Percentiles rank a stretch among this genome's conserved stretches.
These are phyloP conservation scores for Vaccinium macrocarpon DNA, from an alignment of 148 eudicot genomes.

Conservation along the genomic window DNA sequence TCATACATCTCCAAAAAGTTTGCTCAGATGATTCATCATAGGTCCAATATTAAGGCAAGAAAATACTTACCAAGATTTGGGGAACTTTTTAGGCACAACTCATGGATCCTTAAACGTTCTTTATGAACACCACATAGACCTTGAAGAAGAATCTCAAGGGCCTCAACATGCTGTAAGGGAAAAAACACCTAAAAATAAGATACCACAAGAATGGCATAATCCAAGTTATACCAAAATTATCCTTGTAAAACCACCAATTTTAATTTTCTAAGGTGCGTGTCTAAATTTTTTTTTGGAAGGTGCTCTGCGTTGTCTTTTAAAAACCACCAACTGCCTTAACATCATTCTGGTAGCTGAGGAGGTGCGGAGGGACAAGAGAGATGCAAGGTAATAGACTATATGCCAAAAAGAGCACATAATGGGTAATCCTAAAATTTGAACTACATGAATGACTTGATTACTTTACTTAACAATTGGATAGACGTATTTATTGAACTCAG, in stretches of 20 bases:
- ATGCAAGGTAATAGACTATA: not conserved
- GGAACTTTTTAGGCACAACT: conserved; percentile 75
- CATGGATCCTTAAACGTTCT: conserved; percentile 74
- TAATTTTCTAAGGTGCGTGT: not conserved
- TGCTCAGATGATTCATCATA: not conserved
- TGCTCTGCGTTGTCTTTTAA: not conserved
- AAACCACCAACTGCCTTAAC: not conserved
- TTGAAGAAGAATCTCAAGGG: conserved; percentile 90
- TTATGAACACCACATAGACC: conserved; percentile 84
- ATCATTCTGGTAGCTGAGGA: not conserved
- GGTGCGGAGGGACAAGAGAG: not conserved
- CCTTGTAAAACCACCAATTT: not conserved
- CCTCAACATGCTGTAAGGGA: conserved; percentile 83
- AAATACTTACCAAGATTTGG: conserved; percentile 66
- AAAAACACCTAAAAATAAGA: not conserved
- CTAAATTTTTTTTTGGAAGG: not conserved
- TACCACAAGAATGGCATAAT: not conserved
- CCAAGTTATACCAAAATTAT: not conserved
- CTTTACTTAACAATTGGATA: not conserved
- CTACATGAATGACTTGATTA: not conserved
- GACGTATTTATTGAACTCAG: not conserved
- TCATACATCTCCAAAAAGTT: not conserved
- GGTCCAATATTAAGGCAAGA: not conserved
- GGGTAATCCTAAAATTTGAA: not conserved
- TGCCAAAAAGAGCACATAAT: not conserved